Evolutionary conservation across 306 rosid genomes (phyloP), one percentile per base, ranked within the genome.

Genomic region (Rosa persica): DNA sequence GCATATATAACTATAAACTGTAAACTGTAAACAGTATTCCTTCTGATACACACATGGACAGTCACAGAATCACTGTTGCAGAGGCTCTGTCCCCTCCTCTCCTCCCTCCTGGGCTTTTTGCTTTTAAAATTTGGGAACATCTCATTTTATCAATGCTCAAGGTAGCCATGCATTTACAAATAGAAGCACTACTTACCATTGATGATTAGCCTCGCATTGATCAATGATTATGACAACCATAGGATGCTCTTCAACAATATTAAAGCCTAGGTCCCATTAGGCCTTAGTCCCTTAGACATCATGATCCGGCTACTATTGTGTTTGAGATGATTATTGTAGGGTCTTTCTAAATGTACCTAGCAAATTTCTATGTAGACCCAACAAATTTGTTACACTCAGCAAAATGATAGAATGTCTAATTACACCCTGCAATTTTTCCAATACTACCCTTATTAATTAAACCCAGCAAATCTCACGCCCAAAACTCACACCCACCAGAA

Each of bases 1-100:
- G 73, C 76, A 75, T 40, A 71, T 54, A 20, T 22, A 20, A 5
- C 8, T 44, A 44, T 44, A 44, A 44, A n/a, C 80, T 51, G 74
- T 38, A 3, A 76, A 78, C 81, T 8, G 62, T 78, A 44, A 78
- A 46, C 76, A 11, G 39, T 69, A n/a, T 15, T 43, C 54, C 55
- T 58, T 12, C 16, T 22, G 15, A 23, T 20, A 20, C 27, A 54
- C 27, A 54, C 10, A 54, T 54, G 61, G 8, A 15, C 19, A 23
- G 65, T 61, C 38, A 27, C 40, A 61, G 65, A 58, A 10, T 60
- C 39, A 60, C 39, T 27, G 67, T 61, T 27, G 40, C n/a, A 62
- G 68, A 60, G 38, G 36, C 36, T 60, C 5, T 47, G 17, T 47
- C 52, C 12, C 5, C 52, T 47, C 19, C 52, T 47, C 52, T 8